Base-by-base conservation (phyloP, 768 basidiomycete species). In the Suillus sp. region DNA sequence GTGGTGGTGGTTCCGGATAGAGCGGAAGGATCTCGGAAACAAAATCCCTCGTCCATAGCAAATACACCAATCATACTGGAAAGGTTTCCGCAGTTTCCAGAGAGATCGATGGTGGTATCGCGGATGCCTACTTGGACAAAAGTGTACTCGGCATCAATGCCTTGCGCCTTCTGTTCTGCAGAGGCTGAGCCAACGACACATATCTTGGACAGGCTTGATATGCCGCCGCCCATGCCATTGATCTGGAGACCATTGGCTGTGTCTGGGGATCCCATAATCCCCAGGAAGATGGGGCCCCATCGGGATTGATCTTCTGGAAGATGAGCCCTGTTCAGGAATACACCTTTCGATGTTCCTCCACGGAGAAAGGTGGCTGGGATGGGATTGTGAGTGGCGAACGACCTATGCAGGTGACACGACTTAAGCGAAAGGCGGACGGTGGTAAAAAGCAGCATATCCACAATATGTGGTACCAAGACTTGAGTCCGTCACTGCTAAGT, bases 191-290 rank as follows among this genome's bases (percentile, higher is more conserved):
- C 84, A 3, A 92, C 85, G 53, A 93, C 83, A 67, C 84, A 85
- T 18, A 92, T 83, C 70, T 93, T 93, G 40, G 89, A 90, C 7
- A 91, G 80, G 62, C 87, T 90, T 18, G 87, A 89, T 10, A 90
- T 76, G 4, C 91, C 91, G 7, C 91, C 90, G 10, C 91, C 91
- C 88, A 92, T 90, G 13, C 91, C 91, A 66, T 93, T 87, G 16
- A 92, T 78, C 73, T 93, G 91, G 18, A 89, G 78, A 1, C 84
- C 84, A 67, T 90, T 77, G 61, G 82, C 77, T 2, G 86, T 80
- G 69, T 93, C 91, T 0, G 91, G 91, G 3, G 90, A 91, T n/a
- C 91, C 91, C 90, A 92, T 92, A 16, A 91, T 82, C 0, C 87
- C 83, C 10, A 88, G 80, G 66, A 92, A 88, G 55, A 91, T 85